These are phyloP conservation scores for Pythium aquatile DNA, from an alignment of 352 stramenopile genomes.

Conservation along the genomic window DNA sequence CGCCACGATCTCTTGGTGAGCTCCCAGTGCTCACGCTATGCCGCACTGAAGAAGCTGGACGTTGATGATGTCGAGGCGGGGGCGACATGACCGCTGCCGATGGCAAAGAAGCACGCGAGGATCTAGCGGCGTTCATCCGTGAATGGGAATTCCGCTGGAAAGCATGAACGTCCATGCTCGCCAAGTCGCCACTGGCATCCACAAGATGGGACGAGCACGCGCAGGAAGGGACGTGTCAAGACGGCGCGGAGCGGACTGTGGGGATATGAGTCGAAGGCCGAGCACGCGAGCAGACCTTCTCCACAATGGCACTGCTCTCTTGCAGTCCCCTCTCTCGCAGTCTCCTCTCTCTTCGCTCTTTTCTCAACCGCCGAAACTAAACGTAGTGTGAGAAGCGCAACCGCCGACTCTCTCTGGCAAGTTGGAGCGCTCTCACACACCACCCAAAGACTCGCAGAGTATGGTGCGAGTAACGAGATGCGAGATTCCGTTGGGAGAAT, in stretches of 20 bases:
- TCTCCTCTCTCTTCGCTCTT: background rate
- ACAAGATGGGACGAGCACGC: background rate
- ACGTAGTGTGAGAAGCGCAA: background rate
- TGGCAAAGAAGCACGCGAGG: background rate
- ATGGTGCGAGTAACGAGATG: background rate
- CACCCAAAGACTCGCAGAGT: too few species aligned
- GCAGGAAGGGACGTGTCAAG: background rate
- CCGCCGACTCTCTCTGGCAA: conserved; percentile 1
- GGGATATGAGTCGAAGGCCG: background rate
- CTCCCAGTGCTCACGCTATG: background rate
- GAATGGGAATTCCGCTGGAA: background rate
- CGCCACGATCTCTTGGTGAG: background rate
- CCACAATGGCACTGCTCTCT: background rate
- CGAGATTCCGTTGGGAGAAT: background rate
- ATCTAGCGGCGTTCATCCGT: background rate
- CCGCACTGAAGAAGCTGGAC: background rate
- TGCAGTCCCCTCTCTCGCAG: background rate
- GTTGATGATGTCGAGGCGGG: background rate
- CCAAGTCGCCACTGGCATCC: background rate
- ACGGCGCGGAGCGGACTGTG: background rate
- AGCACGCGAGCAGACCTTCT: background rate
- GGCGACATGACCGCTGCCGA: background rate
- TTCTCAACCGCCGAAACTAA: background rate
- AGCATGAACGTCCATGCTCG: background rate
- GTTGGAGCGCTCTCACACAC: background rate